Conservation (phyloP, 805 yeast genomes). For the Zygoascus ofunaensis region DNA sequence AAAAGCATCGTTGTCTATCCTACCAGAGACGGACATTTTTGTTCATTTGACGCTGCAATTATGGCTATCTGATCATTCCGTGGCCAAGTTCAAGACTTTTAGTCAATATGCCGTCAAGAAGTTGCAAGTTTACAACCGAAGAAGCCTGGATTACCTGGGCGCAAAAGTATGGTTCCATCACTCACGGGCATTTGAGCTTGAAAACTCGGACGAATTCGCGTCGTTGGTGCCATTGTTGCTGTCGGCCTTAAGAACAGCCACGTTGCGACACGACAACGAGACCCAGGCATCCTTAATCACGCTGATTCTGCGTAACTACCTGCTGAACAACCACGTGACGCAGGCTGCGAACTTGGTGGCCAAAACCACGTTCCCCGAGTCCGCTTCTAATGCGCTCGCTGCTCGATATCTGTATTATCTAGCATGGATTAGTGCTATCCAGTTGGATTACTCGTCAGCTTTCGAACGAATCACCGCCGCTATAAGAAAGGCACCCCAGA, state of each 20-base stretch:
- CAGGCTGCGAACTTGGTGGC: constrained; percentile 85
- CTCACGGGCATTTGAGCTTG: constrained; percentile 64
- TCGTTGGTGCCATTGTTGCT: constrained; percentile 58
- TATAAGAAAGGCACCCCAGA: constrained; percentile 91
- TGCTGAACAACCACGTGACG: constrained; percentile 67
- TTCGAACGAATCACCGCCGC: constrained; percentile 89
- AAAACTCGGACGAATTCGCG: constrained; percentile 28
- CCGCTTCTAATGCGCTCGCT: constrained; percentile 76
- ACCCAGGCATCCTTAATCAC: constrained; percentile 83
- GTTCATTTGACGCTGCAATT: constrained; percentile 72
- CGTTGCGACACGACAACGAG: constrained; percentile 86
- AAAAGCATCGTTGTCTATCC: constrained; percentile 24
- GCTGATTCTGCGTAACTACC: constrained; percentile 71
- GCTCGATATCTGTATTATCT: constrained; percentile 88
- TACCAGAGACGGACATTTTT: constrained; percentile 76
- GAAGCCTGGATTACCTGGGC: constrained; percentile 75
- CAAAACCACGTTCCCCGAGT: constrained; percentile 79
- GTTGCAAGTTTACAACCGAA: constrained; percentile 57
- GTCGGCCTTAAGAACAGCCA: constrained; percentile 72
- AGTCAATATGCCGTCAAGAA: constrained; percentile 24
- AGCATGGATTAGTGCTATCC: constrained; percentile 85
- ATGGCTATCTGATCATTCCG: constrained; percentile 53
- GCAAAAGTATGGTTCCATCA: constrained; percentile 93
- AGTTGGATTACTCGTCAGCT: constrained; percentile 84
- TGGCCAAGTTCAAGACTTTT: constrained; percentile 44